These are phyloP conservation scores for Gentiana macrophylla DNA, from an alignment of 257 asterid species.

Conservation along the genomic window DNA sequence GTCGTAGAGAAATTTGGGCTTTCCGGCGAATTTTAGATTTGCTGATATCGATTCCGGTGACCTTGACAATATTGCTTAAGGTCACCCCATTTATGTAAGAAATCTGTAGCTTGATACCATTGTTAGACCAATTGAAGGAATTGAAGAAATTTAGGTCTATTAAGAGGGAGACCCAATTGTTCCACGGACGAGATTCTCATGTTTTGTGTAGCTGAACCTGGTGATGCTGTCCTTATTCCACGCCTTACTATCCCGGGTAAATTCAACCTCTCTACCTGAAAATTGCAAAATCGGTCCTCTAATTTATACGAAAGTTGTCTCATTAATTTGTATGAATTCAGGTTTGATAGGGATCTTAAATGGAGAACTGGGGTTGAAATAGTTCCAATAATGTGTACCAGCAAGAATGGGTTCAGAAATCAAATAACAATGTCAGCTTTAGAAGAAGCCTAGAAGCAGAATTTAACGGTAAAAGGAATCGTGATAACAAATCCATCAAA, in stretches of 20 bases:
- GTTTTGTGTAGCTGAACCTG: slow-evolving; percentile 34
- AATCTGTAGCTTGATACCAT: too few relatives aligned
- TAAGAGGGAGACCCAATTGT: slow-evolving; percentile 33
- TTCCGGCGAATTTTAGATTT: too few relatives aligned
- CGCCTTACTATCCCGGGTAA: slow-evolving; percentile 41
- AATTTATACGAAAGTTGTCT: neutral
- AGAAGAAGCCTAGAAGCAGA: slow-evolving; percentile 18
- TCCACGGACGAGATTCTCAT: slow-evolving; percentile 30
- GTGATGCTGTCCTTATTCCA: slow-evolving; percentile 35
- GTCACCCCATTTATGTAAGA: too few relatives aligned
- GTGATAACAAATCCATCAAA: slow-evolving; percentile 35
- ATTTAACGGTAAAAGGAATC: slow-evolving; percentile 19
- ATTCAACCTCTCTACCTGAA: neutral
- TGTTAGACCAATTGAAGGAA: too few relatives aligned
- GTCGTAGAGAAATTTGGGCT: too few relatives aligned
- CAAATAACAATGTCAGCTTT: slow-evolving; percentile 18
- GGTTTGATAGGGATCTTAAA: slow-evolving; percentile 39
- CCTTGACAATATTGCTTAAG: too few relatives aligned
- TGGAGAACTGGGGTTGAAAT: slow-evolving; percentile 36
- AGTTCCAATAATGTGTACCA: slow-evolving; percentile 25
- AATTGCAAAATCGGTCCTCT: too few relatives aligned
- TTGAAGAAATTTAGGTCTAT: slow-evolving; percentile 1
- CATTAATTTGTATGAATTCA: neutral
- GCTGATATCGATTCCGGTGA: too few relatives aligned
- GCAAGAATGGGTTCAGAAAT: slow-evolving; percentile 18